Base-by-base conservation (phyloP, 352 stramenopile species). In the Phytophthora aleatoria region DNA sequence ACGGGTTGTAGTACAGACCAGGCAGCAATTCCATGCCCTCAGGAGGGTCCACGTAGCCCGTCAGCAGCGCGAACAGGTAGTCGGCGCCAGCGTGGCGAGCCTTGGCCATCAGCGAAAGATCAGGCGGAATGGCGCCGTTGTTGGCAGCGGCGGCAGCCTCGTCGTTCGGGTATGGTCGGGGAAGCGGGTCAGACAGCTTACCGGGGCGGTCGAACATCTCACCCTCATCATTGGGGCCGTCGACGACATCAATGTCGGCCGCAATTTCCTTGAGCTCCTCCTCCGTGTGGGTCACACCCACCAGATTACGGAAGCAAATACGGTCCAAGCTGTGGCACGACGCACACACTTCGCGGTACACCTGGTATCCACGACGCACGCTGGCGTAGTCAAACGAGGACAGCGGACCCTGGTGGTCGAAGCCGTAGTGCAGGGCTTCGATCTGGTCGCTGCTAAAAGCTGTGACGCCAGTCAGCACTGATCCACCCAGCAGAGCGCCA, bases 121-220 rank as follows among this genome's bases (percentile, higher is more conserved):
- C 97, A 63, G 97, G 97, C 7, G 97, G 97, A 42, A 98, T 96
- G 28, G 97, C 97, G 30, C 97, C 97, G 70, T 97, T 98, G 83
- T 99, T 99, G 39, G 97, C 97, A 54, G 96, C 90, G 54, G 96
- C 95, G 26, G 92, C 97, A n/a, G 96, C 90, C 61, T 99, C 96
- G 65, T 99, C 97, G 74, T 99, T 99, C 50, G 91, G 79, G 79
- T 99, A 99, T 35, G 97, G 97, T 44, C 89, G 95, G 20, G 97
- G 97, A 24, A 99, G 88, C 5, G 88, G 86, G 85, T 99, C 96
- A 54, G 92, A 97, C 16, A 98, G 89, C 77, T 99, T 99, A 57
- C 96, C 97, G 2, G 97, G 97, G 33, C 97, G 93, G 67, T 99
- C 97, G 64, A 99, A 99, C 97, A 99, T 99, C 81, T 99, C 97